phyloP scores from a whole-genome alignment of 371 early-diverging fungal genomes.

The Apophysomyces trapeziformis region DNA sequence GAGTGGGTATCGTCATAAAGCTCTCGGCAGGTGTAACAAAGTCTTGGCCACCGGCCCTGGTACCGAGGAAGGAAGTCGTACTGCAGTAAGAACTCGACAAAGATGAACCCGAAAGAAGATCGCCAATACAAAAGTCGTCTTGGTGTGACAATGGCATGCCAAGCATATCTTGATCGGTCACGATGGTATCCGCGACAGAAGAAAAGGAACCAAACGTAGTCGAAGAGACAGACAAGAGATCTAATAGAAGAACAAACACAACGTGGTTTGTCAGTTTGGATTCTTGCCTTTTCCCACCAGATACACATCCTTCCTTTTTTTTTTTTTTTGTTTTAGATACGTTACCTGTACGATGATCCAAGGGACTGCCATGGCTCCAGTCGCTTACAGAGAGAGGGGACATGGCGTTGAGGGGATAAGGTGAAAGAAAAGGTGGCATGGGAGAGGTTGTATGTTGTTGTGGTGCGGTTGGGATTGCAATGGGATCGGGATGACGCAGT shows the following conservation, averaged over 20 bases:
- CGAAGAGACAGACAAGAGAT: neutral
- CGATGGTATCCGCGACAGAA: neutral
- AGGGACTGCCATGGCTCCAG: constrained; percentile 2
- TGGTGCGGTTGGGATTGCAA: constrained; percentile 1
- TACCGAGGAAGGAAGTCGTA: neutral
- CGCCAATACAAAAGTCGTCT: constrained; percentile 2
- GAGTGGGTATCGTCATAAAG: neutral
- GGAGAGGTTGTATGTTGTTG: constrained; percentile 1
- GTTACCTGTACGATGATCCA: constrained; percentile 5
- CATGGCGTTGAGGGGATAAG: constrained; percentile 3
- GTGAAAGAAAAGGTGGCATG: neutral
- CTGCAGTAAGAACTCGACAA: constrained; percentile 2
- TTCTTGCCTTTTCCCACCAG: too few species aligned
- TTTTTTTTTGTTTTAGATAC: neutral
- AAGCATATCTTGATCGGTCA: constrained; percentile 7
- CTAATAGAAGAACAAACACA: neutral
- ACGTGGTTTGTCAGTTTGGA: too few species aligned
- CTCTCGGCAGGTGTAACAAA: constrained; percentile 9
- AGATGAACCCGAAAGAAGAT: neutral
- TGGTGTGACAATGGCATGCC: neutral
- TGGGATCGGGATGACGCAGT: constrained; percentile 1
- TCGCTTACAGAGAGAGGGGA: constrained; percentile 5
- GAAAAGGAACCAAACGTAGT: neutral
- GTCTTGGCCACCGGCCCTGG: neutral
- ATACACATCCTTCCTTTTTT: too few species aligned